Base-by-base conservation (phyloP, 768 basidiomycete species). In the Chiua virens region DNA sequence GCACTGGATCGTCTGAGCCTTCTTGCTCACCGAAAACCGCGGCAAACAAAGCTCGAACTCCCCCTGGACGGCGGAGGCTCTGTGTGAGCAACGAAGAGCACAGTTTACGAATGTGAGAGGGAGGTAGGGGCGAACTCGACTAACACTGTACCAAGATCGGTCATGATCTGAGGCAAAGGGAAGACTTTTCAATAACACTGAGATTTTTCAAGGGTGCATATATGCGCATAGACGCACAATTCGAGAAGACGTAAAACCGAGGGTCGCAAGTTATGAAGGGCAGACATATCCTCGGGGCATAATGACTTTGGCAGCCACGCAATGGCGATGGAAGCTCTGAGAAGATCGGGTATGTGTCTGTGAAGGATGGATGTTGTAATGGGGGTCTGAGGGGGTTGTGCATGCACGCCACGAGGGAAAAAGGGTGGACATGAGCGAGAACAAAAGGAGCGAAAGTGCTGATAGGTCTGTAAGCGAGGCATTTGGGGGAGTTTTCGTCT, bases 241-340 rank as follows among this genome's bases (percentile, higher is more conserved):
- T 76, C 75, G 36, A 90, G 69, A 21, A 91, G 65, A 48, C 80
- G 82, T 58, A 83, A 73, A 3, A 79, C 72, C 30, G 75, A 57
- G 1, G 81, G 78, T 5, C 82, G 77, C 15, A 83, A 61, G 41
- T 71, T 63, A 49, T 84, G 76, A 21, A 78, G 56, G 30, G 75
- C 64, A n/a, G 67, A 72, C 27, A 69, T 61, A 1, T 69, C 55
- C 14, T 76, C 72, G 0, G 71, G 65, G 7, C 72, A 66, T 9
- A 76, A 61, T 0, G 75, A 70, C 59, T 79, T 82, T 5, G 86
- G 87, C 8, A 89, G 73, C 89, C 89, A 92, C 2, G 86, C 90
- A 8, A 92, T 69, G 9, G 79, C 67, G 7, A 91, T 74, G 27
- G 81, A 75, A 9, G 85, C 80, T 39, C 71, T 75, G 9, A 92